Evolutionary conservation across 1,284 basidiomycete species (phyloP).

Genomic region (Tausonia pullulans): DNA sequence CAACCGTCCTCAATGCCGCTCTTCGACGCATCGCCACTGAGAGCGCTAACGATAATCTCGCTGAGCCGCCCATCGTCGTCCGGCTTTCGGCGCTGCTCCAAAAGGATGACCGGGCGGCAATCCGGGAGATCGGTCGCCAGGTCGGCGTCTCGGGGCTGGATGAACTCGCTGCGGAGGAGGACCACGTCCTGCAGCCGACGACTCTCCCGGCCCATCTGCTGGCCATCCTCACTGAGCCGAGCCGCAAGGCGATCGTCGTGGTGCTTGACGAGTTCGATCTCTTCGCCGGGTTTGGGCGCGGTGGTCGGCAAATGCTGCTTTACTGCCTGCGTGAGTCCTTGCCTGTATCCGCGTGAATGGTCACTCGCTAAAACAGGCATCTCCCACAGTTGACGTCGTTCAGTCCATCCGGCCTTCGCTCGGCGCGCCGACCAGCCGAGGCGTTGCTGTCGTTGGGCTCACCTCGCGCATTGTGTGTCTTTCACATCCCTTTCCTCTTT

Average conservation of each 20-base stretch:
- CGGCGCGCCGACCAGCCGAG: conserved; percentile 36
- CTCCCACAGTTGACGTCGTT: conserved; percentile 35
- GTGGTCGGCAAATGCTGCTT: conserved; percentile 73
- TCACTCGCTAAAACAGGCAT: neutral
- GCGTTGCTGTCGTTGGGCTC: conserved; percentile 70
- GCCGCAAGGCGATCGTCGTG: conserved; percentile 67
- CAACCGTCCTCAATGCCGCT: conserved; percentile 42
- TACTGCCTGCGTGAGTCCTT: conserved; percentile 78
- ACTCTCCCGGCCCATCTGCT: conserved; percentile 58
- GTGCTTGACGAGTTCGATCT: conserved; percentile 83
- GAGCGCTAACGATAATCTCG: conserved; percentile 23
- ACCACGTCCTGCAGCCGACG: conserved; percentile 35
- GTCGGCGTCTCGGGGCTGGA: conserved; percentile 34
- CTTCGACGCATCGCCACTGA: neutral
- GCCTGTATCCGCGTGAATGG: conserved; percentile 1
- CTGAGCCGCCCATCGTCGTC: conserved; percentile 54
- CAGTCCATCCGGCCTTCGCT: conserved; percentile 35
- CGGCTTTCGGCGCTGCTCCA: conserved; percentile 77
- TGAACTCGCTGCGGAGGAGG: conserved; percentile 34
- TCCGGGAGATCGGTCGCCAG: conserved; percentile 83
- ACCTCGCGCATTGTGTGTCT: conserved; percentile 53
- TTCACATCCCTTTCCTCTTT: neutral
- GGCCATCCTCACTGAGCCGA: conserved; percentile 62
- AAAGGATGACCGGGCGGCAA: conserved; percentile 71
- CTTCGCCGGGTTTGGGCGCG: conserved; percentile 52